Base-by-base conservation (phyloP, 345 rosid genomes). In the Trapa bicornis region DNA sequence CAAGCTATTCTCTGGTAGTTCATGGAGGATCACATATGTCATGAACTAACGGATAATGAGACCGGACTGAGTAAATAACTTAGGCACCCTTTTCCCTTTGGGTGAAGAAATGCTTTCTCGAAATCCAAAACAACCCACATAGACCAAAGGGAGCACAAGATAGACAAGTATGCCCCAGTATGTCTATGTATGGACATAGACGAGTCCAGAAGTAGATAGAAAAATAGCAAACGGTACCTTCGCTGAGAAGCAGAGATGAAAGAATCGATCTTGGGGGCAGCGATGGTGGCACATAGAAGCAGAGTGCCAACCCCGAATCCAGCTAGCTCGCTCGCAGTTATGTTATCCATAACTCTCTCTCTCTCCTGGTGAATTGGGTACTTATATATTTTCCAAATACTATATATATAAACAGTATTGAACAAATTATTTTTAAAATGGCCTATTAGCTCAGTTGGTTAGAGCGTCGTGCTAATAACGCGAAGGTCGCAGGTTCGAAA, bases 401-500 rank as follows among this genome's bases (percentile, higher is more conserved):
- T 22, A 22, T 22, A 22, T 22, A 22, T 22, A 22, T 22, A 22
- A 22, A 22, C 0, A 22, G 0, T 22, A 22, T 22, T 22, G 29
- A 22, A 22, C 29, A 22, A 22, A 22, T 22, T 0, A 22, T 22
- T 22, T 22, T 22, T 22, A 22, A 22, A 22, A 22, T 22, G 72
- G 79, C 77, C 75, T 71, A 75, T 69, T 79, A 71, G 79, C 79
- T 69, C 70, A 77, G 93, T 1, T 83, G 91, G 97, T 88, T 86
- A 86, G 86, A 88, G 95, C 89, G 90, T 87, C 86, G 87, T 88
- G 92, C 90, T 86, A 90, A 85, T 90, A 83, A 90, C 90, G 89
- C 92, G 87, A 86, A 85, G 90, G 96, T 86, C 84, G 83, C 79
- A 76, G 72, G 85, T 80, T 81, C 78, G 77, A 81, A 66, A 83